Evolutionary conservation across 306 rosid species (phyloP), one percentile per base, ranked within the genome.

Genomic region (Bauhinia variegata): DNA sequence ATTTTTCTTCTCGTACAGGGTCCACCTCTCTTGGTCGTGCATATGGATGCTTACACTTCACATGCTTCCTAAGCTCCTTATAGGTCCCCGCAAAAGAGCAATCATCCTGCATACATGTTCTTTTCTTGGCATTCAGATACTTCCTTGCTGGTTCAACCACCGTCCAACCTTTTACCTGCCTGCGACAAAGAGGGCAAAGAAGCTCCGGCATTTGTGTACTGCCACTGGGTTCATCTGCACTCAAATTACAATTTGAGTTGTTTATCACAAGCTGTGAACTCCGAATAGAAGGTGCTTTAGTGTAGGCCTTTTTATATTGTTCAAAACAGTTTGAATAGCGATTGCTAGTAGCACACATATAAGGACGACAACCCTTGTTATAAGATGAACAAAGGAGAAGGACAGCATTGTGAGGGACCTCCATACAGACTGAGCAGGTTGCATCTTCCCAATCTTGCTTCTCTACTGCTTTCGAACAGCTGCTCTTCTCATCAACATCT

Each of bases 141-240:
- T 86, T 79, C 51, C 97, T 75, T 23, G 95, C 99, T 3, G 80
- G 90, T 42, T 90, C 96, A 76, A 95, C 96, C 75, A 95, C 95
- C 8, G 99, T 88, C 97, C 99, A 95, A 18, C 99, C 99, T 76
- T 95, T 95, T 63, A 95, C 97, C 79, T 86, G 92, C 52, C 89
- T 87, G 52, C 97, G 89, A 71, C 99, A 95, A 54, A 95, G 96
- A 18, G 99, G 99, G 74, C 99, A 95, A 50, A 90, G 84, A 70
- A 95, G 97, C 87, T 90, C 91, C 1, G 91, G 84, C 60, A 66
- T 81, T 54, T 85, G 83, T 15, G 64, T 13, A 67, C 70, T 81
- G 56, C 75, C 88, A 65, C 33, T 73, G 6, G 75, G 64, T 51
- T 83, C 84, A 73, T 78, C 87, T 31, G 79, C 67, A 53, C 80